Conservation (phyloP, 176 grass and related monocot species). For the Thalia dealbata region DNA sequence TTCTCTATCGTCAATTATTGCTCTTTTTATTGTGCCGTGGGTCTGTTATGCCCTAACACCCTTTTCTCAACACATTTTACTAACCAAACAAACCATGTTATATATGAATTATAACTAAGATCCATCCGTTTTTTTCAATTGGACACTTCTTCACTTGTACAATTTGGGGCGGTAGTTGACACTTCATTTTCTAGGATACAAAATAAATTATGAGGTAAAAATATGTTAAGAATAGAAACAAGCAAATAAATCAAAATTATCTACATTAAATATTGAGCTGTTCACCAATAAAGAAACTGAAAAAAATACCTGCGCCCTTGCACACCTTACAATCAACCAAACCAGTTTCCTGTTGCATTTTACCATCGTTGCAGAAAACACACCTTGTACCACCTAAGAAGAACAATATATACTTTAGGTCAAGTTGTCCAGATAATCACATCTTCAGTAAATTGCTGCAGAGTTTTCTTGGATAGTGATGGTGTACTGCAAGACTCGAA, state of each 20-base stretch:
- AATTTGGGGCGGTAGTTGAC: too few species aligned
- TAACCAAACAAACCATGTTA: not conserved
- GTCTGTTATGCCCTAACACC: too few species aligned
- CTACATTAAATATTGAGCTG: not conserved
- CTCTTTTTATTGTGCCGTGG: too few species aligned
- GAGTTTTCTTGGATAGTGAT: not conserved
- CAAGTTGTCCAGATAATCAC: not conserved
- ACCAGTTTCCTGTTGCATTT: slow-evolving; percentile 76
- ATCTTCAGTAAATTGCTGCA: not conserved
- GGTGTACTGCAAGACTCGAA: not conserved
- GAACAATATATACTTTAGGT: slow-evolving; percentile 6
- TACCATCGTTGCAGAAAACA: slow-evolving; percentile 72
- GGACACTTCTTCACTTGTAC: too few species aligned
- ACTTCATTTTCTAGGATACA: too few species aligned
- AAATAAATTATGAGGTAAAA: not conserved
- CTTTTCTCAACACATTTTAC: not conserved
- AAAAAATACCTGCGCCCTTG: slow-evolving; percentile 65
- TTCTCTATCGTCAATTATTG: too few species aligned
- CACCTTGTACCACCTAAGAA: slow-evolving; percentile 73
- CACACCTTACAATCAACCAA: slow-evolving; percentile 70
- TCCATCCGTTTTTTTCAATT: too few species aligned
- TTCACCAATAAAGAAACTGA: not conserved
- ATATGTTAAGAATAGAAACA: too few species aligned
- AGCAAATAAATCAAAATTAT: not conserved
- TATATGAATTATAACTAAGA: too few species aligned